Evolutionary conservation across 352 stramenopile genomes (phyloP), one percentile per base, ranked within the genome.

Genomic region (Nothophytophthora sp.): DNA sequence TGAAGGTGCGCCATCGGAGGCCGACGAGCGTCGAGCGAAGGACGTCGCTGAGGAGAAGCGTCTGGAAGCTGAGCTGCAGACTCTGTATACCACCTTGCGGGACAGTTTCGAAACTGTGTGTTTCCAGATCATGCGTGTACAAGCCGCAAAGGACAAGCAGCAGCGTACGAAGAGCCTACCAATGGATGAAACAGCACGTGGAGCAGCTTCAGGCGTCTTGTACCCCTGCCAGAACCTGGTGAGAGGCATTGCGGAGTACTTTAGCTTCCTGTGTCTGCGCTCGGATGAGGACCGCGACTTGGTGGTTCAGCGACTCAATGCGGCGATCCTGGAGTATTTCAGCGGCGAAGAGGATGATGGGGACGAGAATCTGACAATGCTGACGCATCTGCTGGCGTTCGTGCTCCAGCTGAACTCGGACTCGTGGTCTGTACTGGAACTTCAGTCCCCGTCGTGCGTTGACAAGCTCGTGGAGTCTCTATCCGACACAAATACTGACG

Each of bases 371-470:
- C 68, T 87, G 22, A 76, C 73, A 10, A 77, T 85, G 55, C 27
- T 83, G 13, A 55, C 71, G 22, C 84, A 95, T 58, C 37, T 95
- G 36, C 53, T 95, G 22, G 84, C 84, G 3, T 66, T 92, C 15
- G 50, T 95, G 9, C 57, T 95, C 35, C 81, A 83, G 24, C 43
- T 87, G 10, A 79, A 92, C 44, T 39, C 58, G 7, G 57, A 64
- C 5, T 71, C 73, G 5, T 65, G 76, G 34, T 29, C 47, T 6
- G 59, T 72, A 7, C 63, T 80, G 47, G 54, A 75, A 47, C 53
- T 55, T 35, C 67, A 87, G 28, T 55, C 51, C 9, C 63, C 73
- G 23, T 76, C 57, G 9, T 89, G 73, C 45, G 53, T 91, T 3
- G 62, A 76, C 8, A 72, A 66, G 15, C 63, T 89, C 20, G 36